Conservation (phyloP, 257 asterid species). For the Nicotiana attenuata region DNA sequence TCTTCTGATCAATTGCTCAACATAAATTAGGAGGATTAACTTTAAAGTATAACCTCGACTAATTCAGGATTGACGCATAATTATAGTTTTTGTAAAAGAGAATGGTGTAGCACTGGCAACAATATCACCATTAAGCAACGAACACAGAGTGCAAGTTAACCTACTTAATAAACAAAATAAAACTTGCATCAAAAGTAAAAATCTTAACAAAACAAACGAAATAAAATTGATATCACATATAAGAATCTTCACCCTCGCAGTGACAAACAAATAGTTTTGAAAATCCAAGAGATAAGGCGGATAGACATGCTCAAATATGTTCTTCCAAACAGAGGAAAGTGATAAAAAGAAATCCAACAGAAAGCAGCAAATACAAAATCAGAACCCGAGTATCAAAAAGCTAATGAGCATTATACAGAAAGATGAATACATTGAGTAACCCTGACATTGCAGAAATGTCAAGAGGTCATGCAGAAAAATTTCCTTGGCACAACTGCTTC, state of each 20-base stretch:
- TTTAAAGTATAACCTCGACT: not conserved
- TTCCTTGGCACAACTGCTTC: slow-evolving; percentile 42
- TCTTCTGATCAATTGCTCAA: not conserved
- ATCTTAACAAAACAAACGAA: not conserved
- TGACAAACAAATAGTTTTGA: not conserved
- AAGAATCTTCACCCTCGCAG: not conserved
- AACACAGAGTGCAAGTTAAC: not conserved
- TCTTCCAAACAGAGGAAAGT: slow-evolving; percentile 12
- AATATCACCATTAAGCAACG: not conserved
- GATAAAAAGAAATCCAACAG: slow-evolving; percentile 2
- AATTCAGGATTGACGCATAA: not conserved
- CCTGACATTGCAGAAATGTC: slow-evolving; percentile 87
- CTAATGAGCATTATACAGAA: slow-evolving; percentile 18
- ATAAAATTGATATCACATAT: not conserved
- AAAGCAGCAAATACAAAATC: not conserved
- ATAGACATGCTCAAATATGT: not conserved
- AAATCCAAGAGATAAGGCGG: not conserved
- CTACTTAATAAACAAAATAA: not conserved
- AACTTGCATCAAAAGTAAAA: not conserved
- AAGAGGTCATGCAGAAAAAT: slow-evolving; percentile 59
- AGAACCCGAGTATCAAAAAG: slow-evolving; percentile 5
- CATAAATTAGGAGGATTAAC: not conserved
- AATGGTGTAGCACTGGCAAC: not conserved
- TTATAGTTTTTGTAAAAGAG: not conserved
- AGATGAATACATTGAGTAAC: slow-evolving; percentile 65